Evolutionary conservation across 352 stramenopile species (phyloP).

Genomic region (Phytophthora europaea): DNA sequence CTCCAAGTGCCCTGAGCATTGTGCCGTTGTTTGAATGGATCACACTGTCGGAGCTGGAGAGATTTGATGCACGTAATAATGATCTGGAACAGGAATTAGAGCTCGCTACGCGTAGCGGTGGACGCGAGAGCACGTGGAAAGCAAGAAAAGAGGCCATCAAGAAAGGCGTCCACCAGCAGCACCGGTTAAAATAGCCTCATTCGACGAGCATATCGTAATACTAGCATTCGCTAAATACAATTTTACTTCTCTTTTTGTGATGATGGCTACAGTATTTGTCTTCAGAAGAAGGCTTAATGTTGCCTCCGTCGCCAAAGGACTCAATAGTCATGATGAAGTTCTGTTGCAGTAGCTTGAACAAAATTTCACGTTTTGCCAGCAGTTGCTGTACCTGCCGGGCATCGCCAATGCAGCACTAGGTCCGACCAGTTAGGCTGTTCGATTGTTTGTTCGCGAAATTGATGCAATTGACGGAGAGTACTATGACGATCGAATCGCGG

Average conservation of each 20-base stretch:
- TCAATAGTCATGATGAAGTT: too few relatives aligned
- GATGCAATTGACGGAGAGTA: too few relatives aligned
- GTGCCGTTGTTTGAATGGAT: constrained; percentile 89
- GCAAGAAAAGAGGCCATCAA: constrained; percentile 75
- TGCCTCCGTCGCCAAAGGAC: too few relatives aligned
- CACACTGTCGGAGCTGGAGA: constrained; percentile 68
- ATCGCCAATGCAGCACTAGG: too few relatives aligned
- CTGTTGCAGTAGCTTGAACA: too few relatives aligned
- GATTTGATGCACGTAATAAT: constrained; percentile 68
- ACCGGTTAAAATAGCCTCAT: constrained; percentile 16
- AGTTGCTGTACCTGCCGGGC: too few relatives aligned
- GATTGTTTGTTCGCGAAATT: too few relatives aligned
- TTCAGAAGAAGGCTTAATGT: too few relatives aligned
- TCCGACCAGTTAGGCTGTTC: too few relatives aligned
- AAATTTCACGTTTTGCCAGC: too few relatives aligned
- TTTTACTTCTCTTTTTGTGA: not conserved
- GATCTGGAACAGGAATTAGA: constrained; percentile 80
- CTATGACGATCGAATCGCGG: too few relatives aligned
- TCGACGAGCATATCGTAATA: not conserved
- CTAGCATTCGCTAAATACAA: constrained; percentile 8
- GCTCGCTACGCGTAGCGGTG: constrained; percentile 44
- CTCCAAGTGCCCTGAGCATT: constrained; percentile 58
- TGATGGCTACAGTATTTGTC: not conserved
- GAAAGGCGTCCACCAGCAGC: constrained; percentile 41
- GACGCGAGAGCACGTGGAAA: constrained; percentile 68